Conservation (phyloP, 208 protist species). For the Naegleria lovaniensis region DNA sequence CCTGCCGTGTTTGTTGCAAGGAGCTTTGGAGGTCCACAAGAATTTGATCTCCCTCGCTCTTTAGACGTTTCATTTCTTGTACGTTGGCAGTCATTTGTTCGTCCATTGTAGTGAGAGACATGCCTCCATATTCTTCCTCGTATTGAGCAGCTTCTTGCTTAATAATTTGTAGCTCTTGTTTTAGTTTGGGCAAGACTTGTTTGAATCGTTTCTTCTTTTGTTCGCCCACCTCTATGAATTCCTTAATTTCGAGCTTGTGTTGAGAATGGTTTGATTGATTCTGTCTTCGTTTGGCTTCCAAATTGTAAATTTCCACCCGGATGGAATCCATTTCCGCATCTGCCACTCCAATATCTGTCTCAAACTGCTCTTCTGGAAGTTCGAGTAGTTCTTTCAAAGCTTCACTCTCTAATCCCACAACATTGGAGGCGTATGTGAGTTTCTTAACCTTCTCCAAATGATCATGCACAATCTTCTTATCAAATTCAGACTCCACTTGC, state of each 20-base stretch:
- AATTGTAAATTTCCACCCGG: neutral
- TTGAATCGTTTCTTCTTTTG: neutral
- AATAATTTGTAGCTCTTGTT: neutral
- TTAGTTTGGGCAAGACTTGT: neutral
- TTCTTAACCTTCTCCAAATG: neutral
- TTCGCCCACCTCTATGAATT: neutral
- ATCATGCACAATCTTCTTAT: neutral
- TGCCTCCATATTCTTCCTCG: neutral
- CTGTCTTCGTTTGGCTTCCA: neutral
- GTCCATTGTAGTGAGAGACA: neutral
- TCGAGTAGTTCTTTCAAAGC: neutral
- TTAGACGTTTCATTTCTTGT: neutral
- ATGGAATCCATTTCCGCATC: slow-evolving; percentile 17
- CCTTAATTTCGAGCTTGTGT: neutral
- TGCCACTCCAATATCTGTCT: slow-evolving; percentile 8
- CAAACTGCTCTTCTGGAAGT: neutral
- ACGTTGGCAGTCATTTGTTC: neutral
- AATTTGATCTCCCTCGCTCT: neutral
- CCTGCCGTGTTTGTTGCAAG: neutral
- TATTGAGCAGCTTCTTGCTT: neutral
- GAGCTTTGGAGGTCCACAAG: neutral
- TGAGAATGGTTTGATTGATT: neutral
- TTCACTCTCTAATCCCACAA: neutral
- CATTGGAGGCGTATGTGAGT: neutral
- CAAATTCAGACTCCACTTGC: neutral